Evolutionary conservation across 2,329 filamentous ascomycete genomes (phyloP).

Genomic region (Penicillium sp.): DNA sequence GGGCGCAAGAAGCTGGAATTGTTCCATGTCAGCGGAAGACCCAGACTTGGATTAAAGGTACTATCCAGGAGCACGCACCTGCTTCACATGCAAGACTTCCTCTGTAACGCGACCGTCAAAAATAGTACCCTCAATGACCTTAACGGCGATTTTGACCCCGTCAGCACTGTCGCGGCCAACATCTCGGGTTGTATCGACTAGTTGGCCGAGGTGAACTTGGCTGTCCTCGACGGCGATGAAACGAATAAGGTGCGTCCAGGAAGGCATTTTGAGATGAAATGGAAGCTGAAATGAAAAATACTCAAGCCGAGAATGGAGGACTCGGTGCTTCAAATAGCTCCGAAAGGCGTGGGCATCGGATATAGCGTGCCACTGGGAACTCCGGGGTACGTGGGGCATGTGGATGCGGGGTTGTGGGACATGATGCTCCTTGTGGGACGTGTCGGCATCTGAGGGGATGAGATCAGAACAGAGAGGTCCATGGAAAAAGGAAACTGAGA

Average conservation of each 20-base stretch:
- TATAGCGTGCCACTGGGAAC: not conserved
- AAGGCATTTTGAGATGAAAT: not conserved
- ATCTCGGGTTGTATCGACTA: slow-evolving; percentile 29
- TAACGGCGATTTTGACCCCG: slow-evolving; percentile 23
- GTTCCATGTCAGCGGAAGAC: not conserved
- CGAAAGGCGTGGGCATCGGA: not conserved
- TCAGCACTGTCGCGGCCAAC: slow-evolving; percentile 24
- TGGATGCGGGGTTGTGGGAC: too few species aligned
- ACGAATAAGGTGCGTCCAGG: slow-evolving; percentile 33
- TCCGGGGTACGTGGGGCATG: too few species aligned
- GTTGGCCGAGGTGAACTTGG: slow-evolving; percentile 30
- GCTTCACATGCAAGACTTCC: slow-evolving; percentile 21
- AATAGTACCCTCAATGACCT: slow-evolving; percentile 28
- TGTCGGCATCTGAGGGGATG: too few species aligned
- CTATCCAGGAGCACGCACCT: slow-evolving; percentile 10
- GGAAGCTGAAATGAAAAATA: not conserved
- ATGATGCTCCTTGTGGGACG: too few species aligned
- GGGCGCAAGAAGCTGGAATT: slow-evolving; percentile 28
- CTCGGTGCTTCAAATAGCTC: not conserved
- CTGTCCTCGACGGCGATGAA: slow-evolving; percentile 33
- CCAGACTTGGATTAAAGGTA: not conserved
- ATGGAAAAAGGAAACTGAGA: too few species aligned
- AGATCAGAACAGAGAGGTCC: too few species aligned
- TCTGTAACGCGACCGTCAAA: slow-evolving; percentile 29
- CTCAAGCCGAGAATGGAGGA: not conserved